A percentile compares a stretch with the other conserved stretches of the same genome.
Conservation (phyloP, 768 basidiomycete species). For the Phanerochaete sordida region DNA sequence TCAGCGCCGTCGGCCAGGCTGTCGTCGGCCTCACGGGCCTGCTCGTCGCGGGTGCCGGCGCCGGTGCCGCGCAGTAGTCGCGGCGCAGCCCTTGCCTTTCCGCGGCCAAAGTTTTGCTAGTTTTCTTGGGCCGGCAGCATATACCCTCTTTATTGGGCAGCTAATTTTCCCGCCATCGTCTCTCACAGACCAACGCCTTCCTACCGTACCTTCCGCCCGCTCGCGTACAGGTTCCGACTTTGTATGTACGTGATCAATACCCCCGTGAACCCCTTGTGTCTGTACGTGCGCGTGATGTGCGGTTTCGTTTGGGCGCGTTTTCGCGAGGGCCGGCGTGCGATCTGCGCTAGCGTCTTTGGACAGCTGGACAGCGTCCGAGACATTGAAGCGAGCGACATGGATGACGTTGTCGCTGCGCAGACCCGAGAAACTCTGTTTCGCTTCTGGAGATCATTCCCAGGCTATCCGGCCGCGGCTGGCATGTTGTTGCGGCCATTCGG, state of each 20-base stretch:
- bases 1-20: slow-evolving; percentile 33
- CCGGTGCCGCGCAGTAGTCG: slow-evolving; percentile 4
- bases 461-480: too few relatives aligned
- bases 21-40: slow-evolving; percentile 24
- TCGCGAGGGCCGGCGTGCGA: too few relatives aligned
- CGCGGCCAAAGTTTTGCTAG: not conserved
- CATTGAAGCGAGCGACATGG: too few relatives aligned
- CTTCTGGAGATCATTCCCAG: too few relatives aligned
- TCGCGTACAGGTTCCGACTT: not conserved
- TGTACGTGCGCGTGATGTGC: not conserved
- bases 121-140: not conserved
- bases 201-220: not conserved
- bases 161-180: not conserved
- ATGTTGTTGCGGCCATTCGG: too few relatives aligned
- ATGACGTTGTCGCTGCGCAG: too few relatives aligned
- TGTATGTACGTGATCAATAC: slow-evolving; percentile 1
- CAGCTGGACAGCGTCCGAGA: too few relatives aligned
- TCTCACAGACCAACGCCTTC: not conserved
- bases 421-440: too few relatives aligned
- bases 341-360: too few relatives aligned
- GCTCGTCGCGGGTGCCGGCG: slow-evolving; percentile 18
- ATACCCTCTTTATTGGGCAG: slow-evolving; percentile 1
- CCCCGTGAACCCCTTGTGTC: not conserved
- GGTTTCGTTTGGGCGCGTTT: too few relatives aligned
- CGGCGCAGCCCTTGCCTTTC: not conserved